Base-by-base conservation (phyloP, 2,329 filamentous ascomycete genomes). In the Sporothrix globosa region DNA sequence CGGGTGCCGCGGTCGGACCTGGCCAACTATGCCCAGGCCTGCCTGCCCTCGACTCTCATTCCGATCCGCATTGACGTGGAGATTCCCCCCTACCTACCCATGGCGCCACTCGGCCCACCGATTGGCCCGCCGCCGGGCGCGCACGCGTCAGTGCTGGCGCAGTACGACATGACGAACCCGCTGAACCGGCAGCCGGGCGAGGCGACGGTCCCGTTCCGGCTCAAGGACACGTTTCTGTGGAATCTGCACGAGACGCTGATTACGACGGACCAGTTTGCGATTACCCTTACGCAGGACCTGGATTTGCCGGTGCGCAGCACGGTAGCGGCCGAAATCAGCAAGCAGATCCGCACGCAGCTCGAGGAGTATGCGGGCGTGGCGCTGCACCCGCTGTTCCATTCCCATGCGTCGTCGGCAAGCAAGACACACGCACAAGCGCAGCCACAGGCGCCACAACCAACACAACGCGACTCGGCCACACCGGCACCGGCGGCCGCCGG, bases 211-310 rank as follows among this genome's bases (percentile, higher is more conserved):
- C 91, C 92, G 3, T 97, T 93, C 80, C 89, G 96, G 73, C 84
- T 99, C 70, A 93, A 96, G 76, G 96, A 99, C 76, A 91, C 92
- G n/a, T 98, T 99, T 76, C 82, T 97, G 68, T 99, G 96, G 96
- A 99, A 99, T 76, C 85, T 99, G 17, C 95, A 98, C 80, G 96
- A 99, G 82, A 92, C 92, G 0, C 84, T 97, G 71, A 92, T 94
- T 67, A 99, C 96, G 0, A 97, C 96, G 0, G 96, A 99, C 77
- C 92, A 97, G 77, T 99, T 98, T 78, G 96, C 96, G n/a, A 88
- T 91, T 75, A 89, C 87, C 1, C 88, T 98, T 74, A 94, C 97
- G 1, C 92, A 97, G 74, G 96, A 99, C 78, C 86, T 99, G 54
- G 96, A 99, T 78, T 87, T 99, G 54, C 95, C 95, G 4, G 90